Evolutionary conservation across 306 rosid genomes (phyloP), one percentile per base, ranked within the genome.

Genomic region (Hippophae gyantsensis): DNA sequence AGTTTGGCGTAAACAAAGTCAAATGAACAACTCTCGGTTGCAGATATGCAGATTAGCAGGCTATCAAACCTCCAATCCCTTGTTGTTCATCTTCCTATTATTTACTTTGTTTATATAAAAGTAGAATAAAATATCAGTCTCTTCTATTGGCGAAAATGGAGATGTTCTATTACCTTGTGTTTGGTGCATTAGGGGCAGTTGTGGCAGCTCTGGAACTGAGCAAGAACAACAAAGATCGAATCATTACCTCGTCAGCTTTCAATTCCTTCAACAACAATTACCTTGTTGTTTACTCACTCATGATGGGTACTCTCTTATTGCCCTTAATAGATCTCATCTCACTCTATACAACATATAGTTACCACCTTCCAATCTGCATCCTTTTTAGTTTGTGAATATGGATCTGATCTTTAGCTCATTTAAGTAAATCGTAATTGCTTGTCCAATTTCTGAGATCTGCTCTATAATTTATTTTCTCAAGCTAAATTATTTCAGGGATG

Each of bases 251-350:
- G 0, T 7, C 94, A 3, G 58, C 82, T n/a, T 93, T 89, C 85
- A 88, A 67, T 79, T 65, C 95, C 43, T 93, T 88, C 90, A 93
- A 93, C 81, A 93, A 93, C 90, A 93, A 88, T 78, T 93, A 93
- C 70, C 95, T 93, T 40, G 65, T 93, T 26, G 84, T 93, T 23
- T 93, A 93, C 74, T 93, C 99, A 32, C 99, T 93, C 75, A 93
- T 93, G 99, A 93, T 93, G 78, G 78, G 78, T 73, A 52, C 25
- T 42, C 59, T 51, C 26, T 10, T 51, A 3, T 6, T 57, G 12
- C 68, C 71, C 63, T 54, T 42, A 23, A 50, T 59, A 67, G 89
- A 86, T 86, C 85, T 71, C 68, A 26, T 63, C 7, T 32, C 26
- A 48, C 45, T 26, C 40, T 38, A 7, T 58, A 62, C 61, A 44